Evolutionary conservation across 176 grass and related monocot genomes (phyloP).

Genomic region (Phoenix dactylifera): DNA sequence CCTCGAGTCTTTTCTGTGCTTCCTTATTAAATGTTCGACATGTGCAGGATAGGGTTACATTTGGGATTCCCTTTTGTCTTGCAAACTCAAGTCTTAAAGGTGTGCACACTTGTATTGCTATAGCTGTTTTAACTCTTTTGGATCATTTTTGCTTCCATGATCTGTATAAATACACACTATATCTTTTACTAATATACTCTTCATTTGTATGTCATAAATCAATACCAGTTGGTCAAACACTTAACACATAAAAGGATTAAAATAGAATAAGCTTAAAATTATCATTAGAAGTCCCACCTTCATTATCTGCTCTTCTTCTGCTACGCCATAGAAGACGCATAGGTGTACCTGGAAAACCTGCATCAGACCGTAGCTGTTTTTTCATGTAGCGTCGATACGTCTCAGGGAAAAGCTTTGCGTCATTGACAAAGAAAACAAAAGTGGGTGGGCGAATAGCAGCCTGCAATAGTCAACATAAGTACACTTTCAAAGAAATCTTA

Average conservation of each 20-base stretch:
- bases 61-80: too few species aligned
- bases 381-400: constrained; percentile 82
- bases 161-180: too few species aligned
- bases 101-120: too few species aligned
- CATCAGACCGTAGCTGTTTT: constrained; percentile 80
- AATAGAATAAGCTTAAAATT: too few species aligned
- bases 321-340: constrained; percentile 86
- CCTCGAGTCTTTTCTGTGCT: background rate
- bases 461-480: constrained; percentile 21
- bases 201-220: too few species aligned
- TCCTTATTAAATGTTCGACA: background rate
- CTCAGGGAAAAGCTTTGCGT: constrained; percentile 83
- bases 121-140: too few species aligned
- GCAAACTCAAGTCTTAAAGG: too few species aligned
- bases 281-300: constrained; percentile 11
- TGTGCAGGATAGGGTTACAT: constrained; percentile 33
- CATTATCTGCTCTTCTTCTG: constrained; percentile 51
- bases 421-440: constrained; percentile 94
- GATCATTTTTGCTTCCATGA: too few species aligned
- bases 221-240: too few species aligned
- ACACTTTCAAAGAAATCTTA: too few species aligned
- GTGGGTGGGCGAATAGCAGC: constrained; percentile 78
- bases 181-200: too few species aligned
- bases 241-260: too few species aligned
- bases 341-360: constrained; percentile 79